phyloP scores from a whole-genome alignment of 768 basidiomycete genomes.

The Rhodocollybia butyracea region DNA sequence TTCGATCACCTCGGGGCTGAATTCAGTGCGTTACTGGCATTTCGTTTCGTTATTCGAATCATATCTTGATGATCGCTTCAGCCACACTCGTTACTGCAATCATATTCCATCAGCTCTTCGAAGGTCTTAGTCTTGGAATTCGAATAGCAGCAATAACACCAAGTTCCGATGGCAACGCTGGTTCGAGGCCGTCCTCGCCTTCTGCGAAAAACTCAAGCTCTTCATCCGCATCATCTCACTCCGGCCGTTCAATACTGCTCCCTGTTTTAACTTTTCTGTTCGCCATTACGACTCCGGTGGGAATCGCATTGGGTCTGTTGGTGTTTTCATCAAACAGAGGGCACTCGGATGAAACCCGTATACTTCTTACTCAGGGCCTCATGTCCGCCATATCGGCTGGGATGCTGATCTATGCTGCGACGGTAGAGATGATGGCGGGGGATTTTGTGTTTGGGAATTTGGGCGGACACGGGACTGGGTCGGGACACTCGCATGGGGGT shows the following conservation, averaged over 20 bases:
- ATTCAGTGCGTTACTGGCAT: slow-evolving; percentile 51
- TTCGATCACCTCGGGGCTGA: slow-evolving; percentile 66
- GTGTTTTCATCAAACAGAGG: slow-evolving; percentile 35
- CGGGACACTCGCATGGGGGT: slow-evolving; percentile 12
- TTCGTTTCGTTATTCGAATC: not conserved
- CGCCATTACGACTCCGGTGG: slow-evolving; percentile 70
- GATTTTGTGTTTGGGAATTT: slow-evolving; percentile 79
- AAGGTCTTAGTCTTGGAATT: slow-evolving; percentile 80
- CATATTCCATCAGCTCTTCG: slow-evolving; percentile 81
- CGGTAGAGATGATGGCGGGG: slow-evolving; percentile 84
- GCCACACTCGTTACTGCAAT: slow-evolving; percentile 74
- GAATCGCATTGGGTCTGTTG: slow-evolving; percentile 58
- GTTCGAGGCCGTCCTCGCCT: slow-evolving; percentile 2
- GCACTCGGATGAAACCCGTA: slow-evolving; percentile 40
- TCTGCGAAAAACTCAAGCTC: not conserved
- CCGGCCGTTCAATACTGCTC: slow-evolving; percentile 42
- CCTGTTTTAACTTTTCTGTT: slow-evolving; percentile 59
- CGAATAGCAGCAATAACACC: slow-evolving; percentile 69
- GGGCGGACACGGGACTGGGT: slow-evolving; percentile 37
- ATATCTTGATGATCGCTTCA: slow-evolving; percentile 49
- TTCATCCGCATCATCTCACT: slow-evolving; percentile 6
- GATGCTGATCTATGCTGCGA: slow-evolving; percentile 80
- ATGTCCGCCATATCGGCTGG: slow-evolving; percentile 83
- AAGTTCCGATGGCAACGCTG: slow-evolving; percentile 10
- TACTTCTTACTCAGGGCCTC: slow-evolving; percentile 62